Conservation (phyloP, 1,284 basidiomycete species). For the Peniophora sp. region DNA sequence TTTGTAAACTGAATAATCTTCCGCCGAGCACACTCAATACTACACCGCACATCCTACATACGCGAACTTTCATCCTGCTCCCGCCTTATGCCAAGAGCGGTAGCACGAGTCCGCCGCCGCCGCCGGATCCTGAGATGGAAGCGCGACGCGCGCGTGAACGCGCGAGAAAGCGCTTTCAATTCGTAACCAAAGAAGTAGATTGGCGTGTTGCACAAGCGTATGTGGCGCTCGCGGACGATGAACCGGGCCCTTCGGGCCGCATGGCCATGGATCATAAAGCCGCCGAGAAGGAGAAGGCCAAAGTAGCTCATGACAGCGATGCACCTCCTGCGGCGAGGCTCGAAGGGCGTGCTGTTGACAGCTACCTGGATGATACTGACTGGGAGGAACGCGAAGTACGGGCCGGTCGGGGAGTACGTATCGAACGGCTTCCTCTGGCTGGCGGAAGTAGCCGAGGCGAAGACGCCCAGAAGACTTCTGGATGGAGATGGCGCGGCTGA, state of each 20-base stretch:
- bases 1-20: constrained; percentile 60
- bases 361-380: constrained; percentile 58
- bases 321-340: constrained; percentile 13
- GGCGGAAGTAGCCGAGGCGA: neutral
- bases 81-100: constrained; percentile 28
- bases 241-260: constrained; percentile 12
- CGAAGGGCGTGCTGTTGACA: constrained; percentile 44
- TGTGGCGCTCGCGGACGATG: constrained; percentile 47
- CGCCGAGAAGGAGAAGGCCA: constrained; percentile 8
- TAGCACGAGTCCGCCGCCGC: neutral
- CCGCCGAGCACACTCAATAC: constrained; percentile 58
- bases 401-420: constrained; percentile 18
- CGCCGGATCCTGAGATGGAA: constrained; percentile 19
- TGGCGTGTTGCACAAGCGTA: constrained; percentile 59
- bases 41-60: constrained; percentile 68
- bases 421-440: constrained; percentile 16
- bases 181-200: constrained; percentile 61
- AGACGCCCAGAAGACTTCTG: constrained; percentile 12
- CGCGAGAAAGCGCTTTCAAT: constrained; percentile 53
- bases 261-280: constrained; percentile 14
- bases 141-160: constrained; percentile 27
- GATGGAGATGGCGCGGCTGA: neutral
- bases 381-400: constrained; percentile 43
- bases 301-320: neutral
- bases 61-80: constrained; percentile 47